Evolutionary conservation across 352 stramenopile species (phyloP).

Genomic region (Globisporangium lucens): DNA sequence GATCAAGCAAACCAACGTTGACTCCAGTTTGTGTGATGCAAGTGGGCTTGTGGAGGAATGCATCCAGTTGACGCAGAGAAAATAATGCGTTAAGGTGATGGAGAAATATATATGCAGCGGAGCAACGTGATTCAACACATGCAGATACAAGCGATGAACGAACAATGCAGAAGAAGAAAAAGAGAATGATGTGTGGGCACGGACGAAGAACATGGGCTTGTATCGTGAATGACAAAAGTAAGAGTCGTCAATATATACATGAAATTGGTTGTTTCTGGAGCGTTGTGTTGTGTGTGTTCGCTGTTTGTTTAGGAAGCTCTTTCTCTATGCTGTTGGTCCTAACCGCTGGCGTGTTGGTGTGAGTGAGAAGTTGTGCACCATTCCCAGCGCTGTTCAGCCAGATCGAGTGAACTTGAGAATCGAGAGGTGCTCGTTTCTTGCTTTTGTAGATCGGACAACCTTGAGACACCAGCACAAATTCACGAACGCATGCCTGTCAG

Average conservation of each 20-base stretch:
- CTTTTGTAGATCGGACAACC: slow-evolving; percentile 65
- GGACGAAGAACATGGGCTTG: slow-evolving; percentile 5
- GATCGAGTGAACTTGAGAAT: slow-evolving; percentile 61
- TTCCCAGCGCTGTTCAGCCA: background rate
- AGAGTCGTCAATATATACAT: slow-evolving; percentile 16
- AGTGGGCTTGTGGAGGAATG: background rate
- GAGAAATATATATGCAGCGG: background rate
- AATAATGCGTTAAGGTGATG: background rate
- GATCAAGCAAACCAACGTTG: background rate
- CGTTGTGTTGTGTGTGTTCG: background rate
- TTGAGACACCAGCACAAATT: slow-evolving; percentile 15
- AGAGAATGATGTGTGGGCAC: slow-evolving; percentile 3
- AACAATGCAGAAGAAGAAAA: slow-evolving; percentile 4
- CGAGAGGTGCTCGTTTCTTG: slow-evolving; percentile 67
- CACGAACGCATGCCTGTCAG: background rate
- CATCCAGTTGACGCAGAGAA: background rate
- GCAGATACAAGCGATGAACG: background rate
- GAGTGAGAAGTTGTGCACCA: too few species aligned
- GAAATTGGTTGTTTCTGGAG: slow-evolving; percentile 8
- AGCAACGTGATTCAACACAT: background rate
- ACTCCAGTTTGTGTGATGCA: background rate
- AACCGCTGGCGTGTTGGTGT: background rate
- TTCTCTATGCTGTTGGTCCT: background rate
- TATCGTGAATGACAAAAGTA: slow-evolving; percentile 8
- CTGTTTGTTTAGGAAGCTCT: background rate